A percentile compares a stretch with the other conserved stretches of the same genome.
Evolutionary conservation across 805 yeast species (phyloP).

Genomic region (Limtongia smithiae): DNA sequence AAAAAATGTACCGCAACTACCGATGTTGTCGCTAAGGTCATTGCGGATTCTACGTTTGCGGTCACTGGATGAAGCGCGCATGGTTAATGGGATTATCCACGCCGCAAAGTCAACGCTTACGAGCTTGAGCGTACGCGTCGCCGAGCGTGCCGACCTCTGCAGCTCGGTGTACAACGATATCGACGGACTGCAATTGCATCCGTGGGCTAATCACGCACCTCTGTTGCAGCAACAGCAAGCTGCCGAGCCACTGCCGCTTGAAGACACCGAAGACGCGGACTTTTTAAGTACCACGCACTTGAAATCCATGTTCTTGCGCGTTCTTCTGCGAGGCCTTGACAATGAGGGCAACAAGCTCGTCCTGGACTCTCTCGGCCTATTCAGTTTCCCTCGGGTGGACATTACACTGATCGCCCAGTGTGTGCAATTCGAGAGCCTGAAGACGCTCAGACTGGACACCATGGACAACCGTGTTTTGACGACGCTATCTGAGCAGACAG

Average conservation of each 20-base stretch:
- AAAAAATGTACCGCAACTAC: not conserved
- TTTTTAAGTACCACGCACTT: slow-evolving; percentile 6
- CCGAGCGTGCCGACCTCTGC: slow-evolving; percentile 11
- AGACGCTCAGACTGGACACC: slow-evolving; percentile 17
- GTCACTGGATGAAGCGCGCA: slow-evolving; percentile 20
- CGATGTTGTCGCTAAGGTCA: slow-evolving; percentile 4
- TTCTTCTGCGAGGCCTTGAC: not conserved
- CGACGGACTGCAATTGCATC: not conserved
- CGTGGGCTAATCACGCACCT: not conserved
- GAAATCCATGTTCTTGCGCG: slow-evolving; percentile 12
- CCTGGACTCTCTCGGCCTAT: slow-evolving; percentile 18
- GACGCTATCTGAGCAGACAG: slow-evolving; percentile 8
- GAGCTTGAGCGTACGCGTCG: slow-evolving; percentile 18
- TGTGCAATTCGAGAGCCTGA: slow-evolving; percentile 4
- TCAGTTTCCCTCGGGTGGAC: slow-evolving; percentile 18
- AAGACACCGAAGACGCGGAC: slow-evolving; percentile 1
- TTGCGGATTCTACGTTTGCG: slow-evolving; percentile 12
- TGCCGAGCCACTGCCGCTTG: not conserved
- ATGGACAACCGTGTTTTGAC: slow-evolving; percentile 14
- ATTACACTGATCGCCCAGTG: slow-evolving; percentile 6
- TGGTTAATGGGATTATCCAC: slow-evolving; percentile 9
- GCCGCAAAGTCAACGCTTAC: slow-evolving; percentile 5
- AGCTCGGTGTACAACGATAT: slow-evolving; percentile 8
- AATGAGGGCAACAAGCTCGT: not conserved
- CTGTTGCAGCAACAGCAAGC: not conserved